These are phyloP conservation scores for Podaxis sp. DNA, from an alignment of 768 basidiomycete species.

Conservation along the genomic window DNA sequence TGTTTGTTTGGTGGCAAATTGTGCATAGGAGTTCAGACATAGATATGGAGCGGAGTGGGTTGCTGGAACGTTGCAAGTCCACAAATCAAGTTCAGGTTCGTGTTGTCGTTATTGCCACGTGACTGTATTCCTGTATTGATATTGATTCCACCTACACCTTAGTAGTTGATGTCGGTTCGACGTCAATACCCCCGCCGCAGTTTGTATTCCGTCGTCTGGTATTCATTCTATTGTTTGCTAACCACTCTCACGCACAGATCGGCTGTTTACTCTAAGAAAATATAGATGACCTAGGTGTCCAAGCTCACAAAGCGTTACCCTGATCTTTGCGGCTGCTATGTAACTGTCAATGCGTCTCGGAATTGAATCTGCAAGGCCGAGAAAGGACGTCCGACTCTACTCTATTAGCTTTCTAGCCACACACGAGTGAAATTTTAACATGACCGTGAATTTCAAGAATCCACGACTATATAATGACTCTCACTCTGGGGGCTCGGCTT, in stretches of 20 bases:
- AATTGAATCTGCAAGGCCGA: neutral
- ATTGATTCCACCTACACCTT: neutral
- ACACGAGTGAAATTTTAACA: neutral
- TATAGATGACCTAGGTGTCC: neutral
- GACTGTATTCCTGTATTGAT: neutral
- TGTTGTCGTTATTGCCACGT: neutral
- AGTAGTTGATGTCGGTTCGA: neutral
- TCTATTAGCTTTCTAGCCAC: neutral
- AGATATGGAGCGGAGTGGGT: neutral
- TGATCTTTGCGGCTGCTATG: neutral
- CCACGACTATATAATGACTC: too few relatives aligned
- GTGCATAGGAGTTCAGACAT: constrained; percentile 11
- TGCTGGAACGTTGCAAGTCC: neutral
- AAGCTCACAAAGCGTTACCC: neutral
- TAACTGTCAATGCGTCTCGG: neutral
- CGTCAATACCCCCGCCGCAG: neutral
- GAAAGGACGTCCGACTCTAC: neutral
- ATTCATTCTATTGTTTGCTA: too few relatives aligned
- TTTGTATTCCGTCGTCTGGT: neutral
- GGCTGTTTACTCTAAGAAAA: neutral
- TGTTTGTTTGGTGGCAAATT: neutral
- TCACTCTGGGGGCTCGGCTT: too few relatives aligned
- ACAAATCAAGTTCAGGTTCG: neutral
- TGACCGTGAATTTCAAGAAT: too few relatives aligned
- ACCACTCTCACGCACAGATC: neutral